Evolutionary conservation across 768 basidiomycete species (phyloP), one percentile per base, ranked within the genome.

Genomic region (Lactarius tabidus): DNA sequence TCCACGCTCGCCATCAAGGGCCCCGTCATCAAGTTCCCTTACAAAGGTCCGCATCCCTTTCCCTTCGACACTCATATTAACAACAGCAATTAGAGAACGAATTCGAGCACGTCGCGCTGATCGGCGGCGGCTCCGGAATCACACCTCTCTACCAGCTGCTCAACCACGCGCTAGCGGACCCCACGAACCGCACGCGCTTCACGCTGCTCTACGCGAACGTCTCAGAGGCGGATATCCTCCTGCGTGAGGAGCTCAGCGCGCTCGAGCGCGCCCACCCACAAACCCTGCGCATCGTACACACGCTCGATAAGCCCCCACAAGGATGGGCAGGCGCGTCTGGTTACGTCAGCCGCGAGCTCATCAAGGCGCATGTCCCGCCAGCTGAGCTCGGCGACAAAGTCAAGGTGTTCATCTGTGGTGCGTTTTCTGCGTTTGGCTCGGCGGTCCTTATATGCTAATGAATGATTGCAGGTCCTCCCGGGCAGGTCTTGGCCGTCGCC

Each of bases 121-220:
- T 98, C 71, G 93, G 92, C 36, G 97, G 97, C 60, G 97, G 97
- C 60, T 90, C 86, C 69, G 97, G 97, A 74, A 93, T 98, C 67
- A 89, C 92, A 10, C 92, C 92, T 2, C 82, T 94, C 54, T 93
- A 90, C 78, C 91, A 93, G 76, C 78, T 96, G 70, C 73, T 95
- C 53, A 80, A 80, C 52, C 85, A 94, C 74, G 89, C 92, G 10
- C 84, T 88, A 64, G 70, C 85, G 1, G 87, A 92, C 72, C 81
- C 84, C 36, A 70, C 77, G 48, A 97, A 98, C 85, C 93, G 88
- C 79, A 98, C 97, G 66, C 94, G 94, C 71, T 97, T 93, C 81
- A 96, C 88, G 55, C 81, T 98, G 62, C 78, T 99, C 71, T 98
- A 91, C 77, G 88, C 91, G 41, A 98, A 98, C 75, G 83, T 94